Conservation (phyloP, 306 rosid species). For the Cicer pinnatifidum region DNA sequence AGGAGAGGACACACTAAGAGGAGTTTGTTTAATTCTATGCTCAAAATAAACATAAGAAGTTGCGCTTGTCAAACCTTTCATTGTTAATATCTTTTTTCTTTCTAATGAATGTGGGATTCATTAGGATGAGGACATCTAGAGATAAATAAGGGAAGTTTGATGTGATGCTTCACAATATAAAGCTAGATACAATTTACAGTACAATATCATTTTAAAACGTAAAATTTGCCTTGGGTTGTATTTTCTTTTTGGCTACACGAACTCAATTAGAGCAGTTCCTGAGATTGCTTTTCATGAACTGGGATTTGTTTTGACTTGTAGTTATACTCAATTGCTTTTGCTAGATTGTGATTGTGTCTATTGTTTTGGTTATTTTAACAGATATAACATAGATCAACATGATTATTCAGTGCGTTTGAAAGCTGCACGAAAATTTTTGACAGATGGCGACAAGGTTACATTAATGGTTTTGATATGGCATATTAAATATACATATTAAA, state of each 20-base stretch:
- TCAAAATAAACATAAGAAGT: conserved; percentile 23
- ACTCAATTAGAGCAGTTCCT: conserved; percentile 30
- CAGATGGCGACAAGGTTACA: conserved; percentile 91
- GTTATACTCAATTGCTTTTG: conserved; percentile 11
- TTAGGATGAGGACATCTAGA: conserved; percentile 11
- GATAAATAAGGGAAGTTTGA: conserved; percentile 21
- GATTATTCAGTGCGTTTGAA: conserved; percentile 96
- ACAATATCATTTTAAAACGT: conserved; percentile 27
- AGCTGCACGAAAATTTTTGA: conserved; percentile 92
- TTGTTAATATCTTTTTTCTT: conserved; percentile 6
- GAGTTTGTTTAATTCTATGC: conserved; percentile 27
- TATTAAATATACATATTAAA: neutral
- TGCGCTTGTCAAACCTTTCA: conserved; percentile 6
- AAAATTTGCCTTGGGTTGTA: conserved; percentile 8
- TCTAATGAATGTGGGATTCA: conserved; percentile 27
- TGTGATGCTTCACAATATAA: conserved; percentile 29
- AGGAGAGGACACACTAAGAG: conserved; percentile 5
- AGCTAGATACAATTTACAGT: neutral
- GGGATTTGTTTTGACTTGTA: conserved; percentile 5
- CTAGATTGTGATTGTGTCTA: conserved; percentile 31
- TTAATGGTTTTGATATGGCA: conserved; percentile 20
- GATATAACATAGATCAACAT: conserved; percentile 96
- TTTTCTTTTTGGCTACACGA: conserved; percentile 22
- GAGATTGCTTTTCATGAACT: conserved; percentile 5
- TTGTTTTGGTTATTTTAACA: conserved; percentile 44